phyloP scores from a whole-genome alignment of 2,329 filamentous ascomycete genomes.

The Aureobasidium sp. region DNA sequence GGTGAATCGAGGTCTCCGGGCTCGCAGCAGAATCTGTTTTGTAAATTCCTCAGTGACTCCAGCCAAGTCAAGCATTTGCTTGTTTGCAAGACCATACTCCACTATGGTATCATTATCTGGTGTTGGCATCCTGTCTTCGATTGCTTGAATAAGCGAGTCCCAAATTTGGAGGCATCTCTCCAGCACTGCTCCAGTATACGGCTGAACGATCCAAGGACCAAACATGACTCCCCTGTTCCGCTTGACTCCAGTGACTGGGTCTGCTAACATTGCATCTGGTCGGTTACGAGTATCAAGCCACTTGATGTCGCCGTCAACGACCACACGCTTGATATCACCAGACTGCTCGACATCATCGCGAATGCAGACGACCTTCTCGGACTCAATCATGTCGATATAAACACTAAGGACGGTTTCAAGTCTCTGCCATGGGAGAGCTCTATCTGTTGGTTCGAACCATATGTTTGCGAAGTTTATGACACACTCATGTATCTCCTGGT shows the following conservation, averaged over 20 bases:
- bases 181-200: not conserved
- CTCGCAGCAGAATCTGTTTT: not conserved
- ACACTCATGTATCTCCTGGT: not conserved
- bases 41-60: not conserved
- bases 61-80: not conserved
- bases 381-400: not conserved
- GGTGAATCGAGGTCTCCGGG: not conserved
- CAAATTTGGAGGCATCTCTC: not conserved
- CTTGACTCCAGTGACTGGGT: not conserved
- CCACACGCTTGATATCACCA: no score
- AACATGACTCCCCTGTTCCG: not conserved
- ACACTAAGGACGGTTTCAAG: slow-evolving; percentile 1
- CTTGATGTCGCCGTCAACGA: not conserved
- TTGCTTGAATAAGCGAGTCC: not conserved
- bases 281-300: not conserved
- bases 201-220: not conserved
- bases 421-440: not conserved
- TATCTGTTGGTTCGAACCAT: not conserved
- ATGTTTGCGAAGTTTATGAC: not conserved
- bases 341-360: not conserved
- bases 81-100: not conserved
- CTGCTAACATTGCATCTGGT: not conserved
- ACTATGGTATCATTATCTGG: not conserved
- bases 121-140: no score
- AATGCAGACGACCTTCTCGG: not conserved